phyloP scores from a whole-genome alignment of 2,329 filamentous ascomycete genomes.

The Myriosclerotinia duriaeana region DNA sequence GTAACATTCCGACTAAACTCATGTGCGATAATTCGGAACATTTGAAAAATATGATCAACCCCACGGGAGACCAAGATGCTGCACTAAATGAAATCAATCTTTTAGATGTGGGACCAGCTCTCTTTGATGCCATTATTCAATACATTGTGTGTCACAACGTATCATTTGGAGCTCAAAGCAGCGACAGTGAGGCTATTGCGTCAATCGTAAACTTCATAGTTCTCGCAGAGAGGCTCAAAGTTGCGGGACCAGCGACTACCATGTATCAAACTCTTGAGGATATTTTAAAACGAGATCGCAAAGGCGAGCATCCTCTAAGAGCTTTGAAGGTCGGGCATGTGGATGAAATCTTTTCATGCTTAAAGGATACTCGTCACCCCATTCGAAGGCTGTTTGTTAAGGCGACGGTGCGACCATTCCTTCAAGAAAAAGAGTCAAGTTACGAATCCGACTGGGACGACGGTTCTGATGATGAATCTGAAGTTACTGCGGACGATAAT shows the following conservation, averaged over 20 bases:
- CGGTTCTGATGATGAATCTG: neutral
- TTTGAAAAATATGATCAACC: constrained; percentile 1
- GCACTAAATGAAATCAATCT: constrained; percentile 8
- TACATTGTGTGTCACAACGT: constrained; percentile 15
- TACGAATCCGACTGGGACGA: neutral
- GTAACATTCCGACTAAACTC: constrained; percentile 8
- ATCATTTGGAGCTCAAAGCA: neutral
- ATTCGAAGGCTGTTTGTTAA: constrained; percentile 24
- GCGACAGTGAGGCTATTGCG: neutral
- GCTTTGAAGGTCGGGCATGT: constrained; percentile 20
- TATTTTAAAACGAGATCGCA: constrained; percentile 18
- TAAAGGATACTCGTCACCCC: constrained; percentile 1
- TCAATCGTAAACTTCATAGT: constrained; percentile 12
- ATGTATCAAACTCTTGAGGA: neutral
- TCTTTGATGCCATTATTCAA: constrained; percentile 24
- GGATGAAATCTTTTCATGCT: neutral
- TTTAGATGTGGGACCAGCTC: neutral
- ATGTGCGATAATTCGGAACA: constrained; percentile 14
- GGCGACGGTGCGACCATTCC: constrained; percentile 5
- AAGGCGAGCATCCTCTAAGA: neutral
- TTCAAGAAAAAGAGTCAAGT: neutral
- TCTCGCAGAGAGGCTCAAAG: neutral
- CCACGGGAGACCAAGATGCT: neutral
- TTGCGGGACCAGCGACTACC: neutral
- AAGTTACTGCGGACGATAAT: neutral